A percentile compares a stretch with the other conserved stretches of the same genome.
These are phyloP conservation scores for Aureobasidium sp. DNA, from an alignment of 2,329 filamentous ascomycete genomes.

Conservation along the genomic window DNA sequence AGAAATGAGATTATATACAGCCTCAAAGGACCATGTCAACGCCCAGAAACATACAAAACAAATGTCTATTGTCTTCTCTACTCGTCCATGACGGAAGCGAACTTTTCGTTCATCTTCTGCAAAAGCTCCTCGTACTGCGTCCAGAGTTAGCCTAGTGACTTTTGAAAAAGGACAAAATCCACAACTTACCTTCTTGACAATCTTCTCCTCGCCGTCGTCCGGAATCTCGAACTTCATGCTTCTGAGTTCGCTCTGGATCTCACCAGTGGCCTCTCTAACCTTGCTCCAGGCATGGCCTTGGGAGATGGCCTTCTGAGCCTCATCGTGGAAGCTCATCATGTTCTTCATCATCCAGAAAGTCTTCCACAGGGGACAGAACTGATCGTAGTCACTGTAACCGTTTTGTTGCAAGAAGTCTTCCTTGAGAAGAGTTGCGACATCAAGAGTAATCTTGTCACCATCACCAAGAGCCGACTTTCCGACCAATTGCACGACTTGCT, in stretches of 20 bases:
- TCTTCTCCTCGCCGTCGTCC: constrained; percentile 69
- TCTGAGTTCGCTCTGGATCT: constrained; percentile 77
- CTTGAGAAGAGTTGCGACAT: constrained; percentile 86
- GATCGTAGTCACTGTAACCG: constrained; percentile 97
- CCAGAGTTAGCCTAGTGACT: constrained; percentile 35
- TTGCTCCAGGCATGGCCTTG: constrained; percentile 90
- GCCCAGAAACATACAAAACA: constrained; percentile 7
- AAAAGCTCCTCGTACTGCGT: constrained; percentile 81
- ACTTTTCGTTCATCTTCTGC: constrained; percentile 93
- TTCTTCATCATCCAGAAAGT: constrained; percentile 99
- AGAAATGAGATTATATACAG: constrained; percentile 12
- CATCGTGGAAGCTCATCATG: constrained; percentile 97
- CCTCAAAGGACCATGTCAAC: constrained; percentile 5
- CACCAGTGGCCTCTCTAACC: constrained; percentile 81
- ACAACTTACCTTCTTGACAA: constrained; percentile 70
- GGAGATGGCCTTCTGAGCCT: constrained; percentile 88
- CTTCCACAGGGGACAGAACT: constrained; percentile 99
- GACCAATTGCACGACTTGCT: constrained; percentile 97
- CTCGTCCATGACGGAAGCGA: constrained; percentile 92
- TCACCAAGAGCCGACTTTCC: constrained; percentile 96
- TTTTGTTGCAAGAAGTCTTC: constrained; percentile 99
- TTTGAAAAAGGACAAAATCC: not conserved
- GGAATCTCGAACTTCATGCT: constrained; percentile 97
- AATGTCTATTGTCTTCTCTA: constrained; percentile 39
- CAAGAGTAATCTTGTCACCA: constrained; percentile 95